Conservation (phyloP, 805 yeast species). For the Naumovozyma castellii region DNA sequence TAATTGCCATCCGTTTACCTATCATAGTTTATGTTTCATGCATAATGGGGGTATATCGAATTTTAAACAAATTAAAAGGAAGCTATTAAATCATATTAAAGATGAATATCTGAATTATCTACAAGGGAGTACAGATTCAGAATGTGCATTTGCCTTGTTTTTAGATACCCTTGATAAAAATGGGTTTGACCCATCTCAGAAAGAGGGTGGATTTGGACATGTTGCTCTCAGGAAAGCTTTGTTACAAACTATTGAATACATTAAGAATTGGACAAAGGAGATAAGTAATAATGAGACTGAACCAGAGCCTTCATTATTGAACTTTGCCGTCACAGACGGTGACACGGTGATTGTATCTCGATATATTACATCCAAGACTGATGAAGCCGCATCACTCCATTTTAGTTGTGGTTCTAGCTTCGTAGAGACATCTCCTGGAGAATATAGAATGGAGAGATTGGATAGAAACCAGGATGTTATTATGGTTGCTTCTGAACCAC, state of each 20-base stretch:
- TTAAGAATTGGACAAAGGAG: slow-evolving; percentile 72
- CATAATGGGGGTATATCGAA: slow-evolving; percentile 87
- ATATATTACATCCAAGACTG: slow-evolving; percentile 78
- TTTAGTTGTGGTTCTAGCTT: slow-evolving; percentile 90
- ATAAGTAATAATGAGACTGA: slow-evolving; percentile 14
- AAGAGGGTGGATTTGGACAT: slow-evolving; percentile 42
- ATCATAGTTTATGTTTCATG: slow-evolving; percentile 86
- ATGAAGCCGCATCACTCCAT: slow-evolving; percentile 94
- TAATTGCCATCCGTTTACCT: slow-evolving; percentile 93
- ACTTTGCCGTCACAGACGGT: slow-evolving; percentile 95
- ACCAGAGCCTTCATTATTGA: slow-evolving; percentile 71
- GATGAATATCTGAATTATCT: slow-evolving; percentile 72
- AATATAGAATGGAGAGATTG: slow-evolving; percentile 86
- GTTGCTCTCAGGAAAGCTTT: slow-evolving; percentile 57
- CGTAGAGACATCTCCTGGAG: slow-evolving; percentile 82
- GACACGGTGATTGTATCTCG: slow-evolving; percentile 75
- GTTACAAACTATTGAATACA: slow-evolving; percentile 58
- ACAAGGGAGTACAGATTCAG: slow-evolving; percentile 94
- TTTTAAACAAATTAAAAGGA: slow-evolving; percentile 65
- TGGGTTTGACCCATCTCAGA: slow-evolving; percentile 60
- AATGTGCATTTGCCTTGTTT: slow-evolving; percentile 85
- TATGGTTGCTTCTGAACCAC: slow-evolving; percentile 95
- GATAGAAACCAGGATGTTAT: slow-evolving; percentile 89
- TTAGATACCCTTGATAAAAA: slow-evolving; percentile 64
- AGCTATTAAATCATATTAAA: slow-evolving; percentile 56